Percentiles rank a stretch among this genome's conserved stretches.
These are phyloP conservation scores for Gracilaria vermiculophylla DNA, from an alignment of 23 red algal genomes.

Conservation along the genomic window DNA sequence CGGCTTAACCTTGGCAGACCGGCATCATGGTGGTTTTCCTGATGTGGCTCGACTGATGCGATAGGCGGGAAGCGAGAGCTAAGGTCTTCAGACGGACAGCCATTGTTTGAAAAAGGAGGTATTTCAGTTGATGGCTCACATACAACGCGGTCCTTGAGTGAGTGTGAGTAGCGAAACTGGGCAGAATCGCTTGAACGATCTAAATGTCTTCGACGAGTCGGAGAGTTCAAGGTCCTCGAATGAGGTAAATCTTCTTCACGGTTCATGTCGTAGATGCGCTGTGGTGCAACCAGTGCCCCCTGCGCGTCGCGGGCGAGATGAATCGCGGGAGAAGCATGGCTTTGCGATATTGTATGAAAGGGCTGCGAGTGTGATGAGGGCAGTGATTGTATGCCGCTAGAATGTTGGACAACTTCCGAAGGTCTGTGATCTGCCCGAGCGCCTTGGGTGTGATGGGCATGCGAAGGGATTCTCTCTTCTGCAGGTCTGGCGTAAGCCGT, in stretches of 20 bases:
- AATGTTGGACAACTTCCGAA: neutral
- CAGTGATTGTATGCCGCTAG: neutral
- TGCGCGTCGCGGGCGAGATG: neutral
- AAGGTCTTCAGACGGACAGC: neutral
- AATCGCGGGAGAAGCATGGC: neutral
- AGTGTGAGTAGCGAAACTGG: neutral
- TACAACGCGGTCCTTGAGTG: neutral
- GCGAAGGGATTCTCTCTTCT: neutral
- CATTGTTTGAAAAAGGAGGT: neutral
- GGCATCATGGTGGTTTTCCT: neutral
- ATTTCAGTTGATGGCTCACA: neutral
- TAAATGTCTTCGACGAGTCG: neutral
- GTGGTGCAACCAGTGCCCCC: neutral
- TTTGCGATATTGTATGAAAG: neutral
- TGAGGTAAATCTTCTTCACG: neutral
- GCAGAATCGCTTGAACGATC: neutral
- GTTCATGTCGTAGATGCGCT: neutral
- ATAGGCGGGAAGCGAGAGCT: neutral
- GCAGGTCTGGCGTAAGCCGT: neutral
- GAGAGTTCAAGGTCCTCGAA: neutral
- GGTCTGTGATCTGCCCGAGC: neutral
- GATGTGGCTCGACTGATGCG: neutral
- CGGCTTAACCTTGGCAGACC: neutral
- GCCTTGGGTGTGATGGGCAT: neutral
- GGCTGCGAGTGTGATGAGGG: neutral